A percentile compares a stretch with the other conserved stretches of the same genome.
These are phyloP conservation scores for Ocimum tenuiflorum DNA, from an alignment of 257 asterid genomes.

Conservation along the genomic window DNA sequence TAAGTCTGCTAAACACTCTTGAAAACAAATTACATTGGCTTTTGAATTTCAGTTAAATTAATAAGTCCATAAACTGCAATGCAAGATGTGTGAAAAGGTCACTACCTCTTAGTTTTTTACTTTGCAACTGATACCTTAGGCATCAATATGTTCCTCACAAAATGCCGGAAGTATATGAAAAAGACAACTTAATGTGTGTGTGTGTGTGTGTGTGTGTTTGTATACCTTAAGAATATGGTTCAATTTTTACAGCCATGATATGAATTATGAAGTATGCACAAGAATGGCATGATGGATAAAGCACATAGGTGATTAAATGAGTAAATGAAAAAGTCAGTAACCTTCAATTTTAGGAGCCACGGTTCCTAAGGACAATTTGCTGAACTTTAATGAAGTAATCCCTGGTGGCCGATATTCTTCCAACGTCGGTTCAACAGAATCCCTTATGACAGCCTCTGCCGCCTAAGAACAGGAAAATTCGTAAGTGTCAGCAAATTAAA, in stretches of 20 bases:
- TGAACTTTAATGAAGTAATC: slow-evolving; percentile 73
- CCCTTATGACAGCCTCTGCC: slow-evolving; percentile 77
- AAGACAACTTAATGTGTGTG: neutral
- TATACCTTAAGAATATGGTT: neutral
- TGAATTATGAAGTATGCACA: neutral
- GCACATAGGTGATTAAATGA: neutral
- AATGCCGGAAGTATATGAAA: neutral
- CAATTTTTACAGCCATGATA: neutral
- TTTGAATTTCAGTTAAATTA: neutral
- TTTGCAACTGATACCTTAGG: neutral
- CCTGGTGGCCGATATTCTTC: slow-evolving; percentile 92
- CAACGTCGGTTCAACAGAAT: slow-evolving; percentile 85
- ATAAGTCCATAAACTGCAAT: neutral
- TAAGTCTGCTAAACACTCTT: neutral
- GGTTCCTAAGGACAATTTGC: slow-evolving; percentile 80
- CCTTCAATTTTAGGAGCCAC: slow-evolving; percentile 99
- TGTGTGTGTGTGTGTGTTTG: no score
- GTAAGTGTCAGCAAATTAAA: no score
- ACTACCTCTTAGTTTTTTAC: neutral
- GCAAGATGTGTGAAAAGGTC: neutral
- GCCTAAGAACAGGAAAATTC: slow-evolving; percentile 71
- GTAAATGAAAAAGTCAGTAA: slow-evolving; percentile 18
- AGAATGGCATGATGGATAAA: neutral
- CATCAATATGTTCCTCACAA: neutral
- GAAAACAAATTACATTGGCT: neutral